Evolutionary conservation across 2,329 filamentous ascomycete species (phyloP).

Genomic region (Acephala macrosclerotiorum): DNA sequence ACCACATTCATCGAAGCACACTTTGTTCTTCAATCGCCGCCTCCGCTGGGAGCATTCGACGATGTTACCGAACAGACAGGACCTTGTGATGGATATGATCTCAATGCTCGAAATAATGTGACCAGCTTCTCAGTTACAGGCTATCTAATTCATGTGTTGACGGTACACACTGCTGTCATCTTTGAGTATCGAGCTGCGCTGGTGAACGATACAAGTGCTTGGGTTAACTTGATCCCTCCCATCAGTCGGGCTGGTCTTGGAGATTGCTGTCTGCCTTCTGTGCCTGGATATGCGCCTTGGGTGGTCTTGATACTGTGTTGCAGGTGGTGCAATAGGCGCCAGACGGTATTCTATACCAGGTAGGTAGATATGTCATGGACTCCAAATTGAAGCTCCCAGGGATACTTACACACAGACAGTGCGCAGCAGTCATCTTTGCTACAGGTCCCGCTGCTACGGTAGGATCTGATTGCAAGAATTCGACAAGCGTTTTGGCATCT

Average conservation of each 20-base stretch:
- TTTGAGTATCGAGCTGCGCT: background rate
- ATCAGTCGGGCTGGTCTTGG: background rate
- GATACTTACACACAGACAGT: no score
- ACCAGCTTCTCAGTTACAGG: background rate
- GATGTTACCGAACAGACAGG: background rate
- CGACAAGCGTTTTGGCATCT: no score
- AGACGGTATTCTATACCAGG: background rate
- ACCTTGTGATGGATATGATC: background rate
- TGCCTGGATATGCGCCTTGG: background rate
- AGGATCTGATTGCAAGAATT: no score
- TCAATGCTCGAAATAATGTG: background rate
- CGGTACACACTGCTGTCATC: background rate
- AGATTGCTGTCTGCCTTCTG: background rate
- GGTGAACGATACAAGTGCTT: conserved; percentile 1
- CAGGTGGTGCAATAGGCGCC: conserved; percentile 1
- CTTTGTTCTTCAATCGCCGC: background rate
- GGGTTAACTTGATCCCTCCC: background rate
- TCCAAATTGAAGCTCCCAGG: no score
- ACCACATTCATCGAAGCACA: conserved; percentile 36
- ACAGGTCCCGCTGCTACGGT: no score
- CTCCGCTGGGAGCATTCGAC: background rate
- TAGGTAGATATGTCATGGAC: background rate
- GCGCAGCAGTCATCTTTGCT: no score
- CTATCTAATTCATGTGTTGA: background rate
- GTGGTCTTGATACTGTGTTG: background rate